Evolutionary conservation across 768 basidiomycete species (phyloP).

Genomic region (Boletus insuetus): DNA sequence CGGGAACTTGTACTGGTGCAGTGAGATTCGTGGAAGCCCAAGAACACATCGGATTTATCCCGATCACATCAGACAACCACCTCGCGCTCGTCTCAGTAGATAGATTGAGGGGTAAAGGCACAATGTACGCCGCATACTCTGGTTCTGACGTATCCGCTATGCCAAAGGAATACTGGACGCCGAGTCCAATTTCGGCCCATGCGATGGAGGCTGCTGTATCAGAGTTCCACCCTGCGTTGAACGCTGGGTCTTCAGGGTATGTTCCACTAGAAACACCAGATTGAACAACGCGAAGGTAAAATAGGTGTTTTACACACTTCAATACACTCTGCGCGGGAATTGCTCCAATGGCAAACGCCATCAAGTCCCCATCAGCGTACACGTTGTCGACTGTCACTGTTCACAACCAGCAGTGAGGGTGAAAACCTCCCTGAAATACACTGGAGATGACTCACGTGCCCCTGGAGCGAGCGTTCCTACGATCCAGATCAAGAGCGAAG

Average conservation of each 20-base stretch:
- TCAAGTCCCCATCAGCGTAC: constrained; percentile 18
- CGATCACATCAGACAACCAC: constrained; percentile 29
- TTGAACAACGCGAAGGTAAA: not conserved
- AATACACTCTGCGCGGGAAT: constrained; percentile 21
- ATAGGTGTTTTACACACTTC: constrained; percentile 14
- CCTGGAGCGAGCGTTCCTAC: constrained; percentile 24
- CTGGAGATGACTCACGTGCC: constrained; percentile 16
- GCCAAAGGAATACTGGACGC: constrained; percentile 25
- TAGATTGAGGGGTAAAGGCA: constrained; percentile 19
- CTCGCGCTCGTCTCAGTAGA: constrained; percentile 18
- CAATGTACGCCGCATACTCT: constrained; percentile 18
- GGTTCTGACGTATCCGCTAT: constrained; percentile 11
- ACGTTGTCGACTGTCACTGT: constrained; percentile 23
- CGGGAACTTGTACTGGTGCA: constrained; percentile 2
- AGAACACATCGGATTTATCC: constrained; percentile 25
- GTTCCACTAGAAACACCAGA: constrained; percentile 5
- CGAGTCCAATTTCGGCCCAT: constrained; percentile 27
- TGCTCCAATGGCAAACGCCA: constrained; percentile 25
- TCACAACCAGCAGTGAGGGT: no score
- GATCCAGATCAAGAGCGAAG: constrained; percentile 19
- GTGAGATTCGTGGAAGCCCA: constrained; percentile 29
- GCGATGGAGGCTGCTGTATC: constrained; percentile 20
- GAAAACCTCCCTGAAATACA: no score
- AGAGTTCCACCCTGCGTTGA: constrained; percentile 6
- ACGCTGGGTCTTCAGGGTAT: not conserved